phyloP scores from a whole-genome alignment of 2,329 filamentous ascomycete species.

The Fusarium sublunatum region DNA sequence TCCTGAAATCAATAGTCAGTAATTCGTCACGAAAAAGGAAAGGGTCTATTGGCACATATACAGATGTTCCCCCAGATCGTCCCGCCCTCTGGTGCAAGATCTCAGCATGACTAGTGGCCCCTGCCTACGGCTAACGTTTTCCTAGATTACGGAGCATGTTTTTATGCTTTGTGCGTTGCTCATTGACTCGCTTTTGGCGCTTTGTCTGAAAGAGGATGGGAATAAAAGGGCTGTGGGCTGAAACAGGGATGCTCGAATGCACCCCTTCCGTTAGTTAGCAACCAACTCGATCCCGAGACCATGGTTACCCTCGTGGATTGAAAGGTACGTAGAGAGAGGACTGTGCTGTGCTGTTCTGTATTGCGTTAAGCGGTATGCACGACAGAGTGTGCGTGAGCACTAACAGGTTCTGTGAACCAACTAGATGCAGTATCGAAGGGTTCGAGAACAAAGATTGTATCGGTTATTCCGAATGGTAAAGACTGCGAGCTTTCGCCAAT shows the following conservation, averaged over 20 bases:
- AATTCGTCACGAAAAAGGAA: slow-evolving; percentile 20
- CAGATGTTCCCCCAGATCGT: slow-evolving; percentile 38
- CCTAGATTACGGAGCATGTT: slow-evolving; percentile 25
- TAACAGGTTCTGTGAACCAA: slow-evolving; percentile 27
- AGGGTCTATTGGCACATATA: neutral
- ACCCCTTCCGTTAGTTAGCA: neutral
- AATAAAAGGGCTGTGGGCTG: slow-evolving; percentile 36
- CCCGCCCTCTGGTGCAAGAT: slow-evolving; percentile 41
- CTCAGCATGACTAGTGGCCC: slow-evolving; percentile 19
- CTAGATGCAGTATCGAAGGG: slow-evolving; percentile 20
- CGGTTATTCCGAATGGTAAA: slow-evolving; percentile 28
- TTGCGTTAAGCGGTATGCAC: slow-evolving; percentile 17
- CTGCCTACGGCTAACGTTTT: slow-evolving; percentile 28
- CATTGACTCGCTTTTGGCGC: neutral
- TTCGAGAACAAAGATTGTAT: slow-evolving; percentile 35
- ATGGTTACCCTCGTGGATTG: slow-evolving; percentile 14
- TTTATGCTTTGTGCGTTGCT: slow-evolving; percentile 1
- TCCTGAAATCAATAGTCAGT: slow-evolving; percentile 8
- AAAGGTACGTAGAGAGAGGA: neutral
- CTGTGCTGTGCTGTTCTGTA: neutral
- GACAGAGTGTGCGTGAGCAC: slow-evolving; percentile 32
- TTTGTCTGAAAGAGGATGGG: slow-evolving; percentile 22
- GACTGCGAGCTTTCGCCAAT: slow-evolving; percentile 25
- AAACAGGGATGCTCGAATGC: slow-evolving; percentile 35
- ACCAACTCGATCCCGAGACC: slow-evolving; percentile 16